Evolutionary conservation across 805 yeast species (phyloP), one percentile per base, ranked within the genome.

Genomic region (Saccharomyces paradoxus): DNA sequence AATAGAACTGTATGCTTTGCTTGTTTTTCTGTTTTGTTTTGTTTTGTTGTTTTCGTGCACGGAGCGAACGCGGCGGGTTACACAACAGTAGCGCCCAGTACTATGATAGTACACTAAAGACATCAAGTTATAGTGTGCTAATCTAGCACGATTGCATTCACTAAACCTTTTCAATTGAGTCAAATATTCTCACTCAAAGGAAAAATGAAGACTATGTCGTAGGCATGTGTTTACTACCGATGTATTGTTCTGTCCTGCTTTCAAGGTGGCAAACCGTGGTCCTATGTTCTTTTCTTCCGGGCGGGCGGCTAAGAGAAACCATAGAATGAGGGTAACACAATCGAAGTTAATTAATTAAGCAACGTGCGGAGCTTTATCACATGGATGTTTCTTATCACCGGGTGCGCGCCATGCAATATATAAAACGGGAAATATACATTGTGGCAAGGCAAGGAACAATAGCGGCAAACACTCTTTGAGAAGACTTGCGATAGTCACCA

Each of bases 11-110:
- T 24, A 5, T n/a, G 30, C 14, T 31, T 9, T 31, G 13, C 21
- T 31, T 51, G 53, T 44, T 50, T 48, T 48, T 53, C 55, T 55
- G 37, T 52, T 49, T 37, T 31, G 37, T 37, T 37, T 37, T 37
- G 44, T 37, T 37, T 37, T 37, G 44, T 37, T 37, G 44, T 37
- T 37, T 37, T 37, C 44, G 44, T 37, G 44, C 44, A 21, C 44
- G 44, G 44, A 37, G 44, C 44, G 17, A 37, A 17, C 17, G 44
- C 44, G 44, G 44, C 44, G 44, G 44, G 44, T 37, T 37, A 37
- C 44, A 13, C 4, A 14, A 8, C 41, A 14, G 10, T 21, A n/a
- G 41, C 41, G 17, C 21, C 41, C 21, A 37, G 5, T 9, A 2
- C 9, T 6, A 8, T 6, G 44, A 37, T 3, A 10, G 7, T 17